phyloP scores from a whole-genome alignment of 179 eudicot species.

The Nepenthes alata region DNA sequence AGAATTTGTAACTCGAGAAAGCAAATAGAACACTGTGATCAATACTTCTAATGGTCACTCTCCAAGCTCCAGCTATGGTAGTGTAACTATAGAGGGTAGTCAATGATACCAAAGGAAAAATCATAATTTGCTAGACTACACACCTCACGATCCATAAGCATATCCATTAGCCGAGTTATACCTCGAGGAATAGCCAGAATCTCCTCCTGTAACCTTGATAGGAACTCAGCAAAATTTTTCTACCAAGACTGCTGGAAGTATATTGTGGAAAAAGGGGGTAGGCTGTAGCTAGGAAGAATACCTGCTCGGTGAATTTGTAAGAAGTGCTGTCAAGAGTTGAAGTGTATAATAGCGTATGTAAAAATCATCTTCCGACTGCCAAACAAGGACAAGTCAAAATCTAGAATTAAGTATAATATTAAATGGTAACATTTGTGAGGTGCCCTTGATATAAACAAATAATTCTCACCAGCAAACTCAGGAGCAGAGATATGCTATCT shows the following conservation, averaged over 20 bases:
- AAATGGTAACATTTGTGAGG: not conserved
- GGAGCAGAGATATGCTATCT: conserved; percentile 75
- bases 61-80: not conserved
- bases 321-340: conserved; percentile 83
- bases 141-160: conserved; percentile 99
- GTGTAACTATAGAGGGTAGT: not conserved
- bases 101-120: not conserved
- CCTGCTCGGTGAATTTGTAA: conserved; percentile 83
- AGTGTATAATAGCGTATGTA: conserved; percentile 89
- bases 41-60: too few relatives aligned
- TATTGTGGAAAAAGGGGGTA: not conserved
- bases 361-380: conserved; percentile 92
- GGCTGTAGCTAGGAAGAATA: conserved; percentile 12
- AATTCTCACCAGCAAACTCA: conserved; percentile 74
- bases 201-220: conserved; percentile 88
- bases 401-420: not conserved
- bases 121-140: not conserved
- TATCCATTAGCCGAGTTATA: conserved; percentile 90
- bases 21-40: too few relatives aligned
- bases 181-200: conserved; percentile 91
- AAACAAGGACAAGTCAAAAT: conserved; percentile 11
- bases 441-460: conserved; percentile 3
- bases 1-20: not conserved
- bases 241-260: conserved; percentile 1
- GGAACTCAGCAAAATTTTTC: conserved; percentile 15